A percentile compares a stretch with the other conserved stretches of the same genome.
phyloP scores from a whole-genome alignment of 1,284 basidiomycete species.

The Pterula multifida region DNA sequence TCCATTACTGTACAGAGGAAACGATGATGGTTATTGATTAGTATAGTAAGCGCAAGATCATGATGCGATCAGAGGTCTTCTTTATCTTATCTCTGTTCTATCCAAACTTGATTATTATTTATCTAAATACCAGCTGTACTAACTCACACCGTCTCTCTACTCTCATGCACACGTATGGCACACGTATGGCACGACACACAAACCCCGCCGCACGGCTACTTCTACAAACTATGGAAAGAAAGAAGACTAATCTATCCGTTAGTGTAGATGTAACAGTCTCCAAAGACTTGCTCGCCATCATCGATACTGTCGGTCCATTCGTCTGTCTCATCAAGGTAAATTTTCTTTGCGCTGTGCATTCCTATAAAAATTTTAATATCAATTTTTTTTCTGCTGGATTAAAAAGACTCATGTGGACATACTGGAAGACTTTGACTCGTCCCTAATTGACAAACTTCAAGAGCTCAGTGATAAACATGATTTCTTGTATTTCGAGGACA shows the following conservation, averaged over 20 bases:
- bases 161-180: conserved; percentile 41
- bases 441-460: conserved; percentile 62
- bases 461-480: conserved; percentile 74
- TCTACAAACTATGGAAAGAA: conserved; percentile 78
- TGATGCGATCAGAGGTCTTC: background rate
- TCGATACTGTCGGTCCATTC: conserved; percentile 80
- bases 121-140: too few relatives aligned
- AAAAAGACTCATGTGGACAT: conserved; percentile 94
- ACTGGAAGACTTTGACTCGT: conserved; percentile 80
- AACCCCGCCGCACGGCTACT: conserved; percentile 73
- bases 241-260: conserved; percentile 88
- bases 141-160: background rate
- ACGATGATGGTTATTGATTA: conserved; percentile 3
- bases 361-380: conserved; percentile 8
- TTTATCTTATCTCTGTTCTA: background rate
- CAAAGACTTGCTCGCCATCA: conserved; percentile 74
- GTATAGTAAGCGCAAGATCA: background rate
- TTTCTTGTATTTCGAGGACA: conserved; percentile 96
- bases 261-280: conserved; percentile 89
- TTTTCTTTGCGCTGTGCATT: conserved; percentile 7
- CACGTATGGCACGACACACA: conserved; percentile 46
- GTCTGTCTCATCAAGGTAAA: conserved; percentile 91
- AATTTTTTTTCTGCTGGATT: conserved; percentile 14
- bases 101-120: too few relatives aligned
- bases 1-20: conserved; percentile 41